Percentiles rank a stretch among this genome's conserved stretches.
These are phyloP conservation scores for Colletotrichum spaethianum DNA, from an alignment of 2,329 filamentous ascomycete genomes.

Conservation along the genomic window DNA sequence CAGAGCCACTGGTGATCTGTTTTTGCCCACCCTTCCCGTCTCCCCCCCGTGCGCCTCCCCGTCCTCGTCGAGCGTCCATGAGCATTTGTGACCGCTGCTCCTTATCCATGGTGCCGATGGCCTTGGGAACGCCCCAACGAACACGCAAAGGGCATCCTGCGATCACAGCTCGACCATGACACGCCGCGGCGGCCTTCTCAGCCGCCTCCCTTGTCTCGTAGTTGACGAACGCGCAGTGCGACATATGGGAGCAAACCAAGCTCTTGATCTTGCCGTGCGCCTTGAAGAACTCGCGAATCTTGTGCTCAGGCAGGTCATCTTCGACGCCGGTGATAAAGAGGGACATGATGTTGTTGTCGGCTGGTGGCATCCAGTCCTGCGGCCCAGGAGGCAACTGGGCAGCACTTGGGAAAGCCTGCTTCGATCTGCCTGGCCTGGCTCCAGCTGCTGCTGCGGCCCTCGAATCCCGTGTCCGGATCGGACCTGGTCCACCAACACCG, in stretches of 20 bases:
- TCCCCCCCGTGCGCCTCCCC: slow-evolving; percentile 52
- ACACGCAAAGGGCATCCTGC: slow-evolving; percentile 91
- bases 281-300: slow-evolving; percentile 91
- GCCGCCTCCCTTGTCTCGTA: slow-evolving; percentile 88
- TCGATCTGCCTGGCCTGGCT: slow-evolving; percentile 63
- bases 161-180: slow-evolving; percentile 90
- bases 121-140: slow-evolving; percentile 93
- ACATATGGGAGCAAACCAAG: slow-evolving; percentile 95
- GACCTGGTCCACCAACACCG: slow-evolving; percentile 76
- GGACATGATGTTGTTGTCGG: slow-evolving; percentile 89
- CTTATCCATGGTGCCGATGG: slow-evolving; percentile 90
- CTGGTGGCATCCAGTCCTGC: slow-evolving; percentile 88
- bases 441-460: slow-evolving; percentile 66
- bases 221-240: slow-evolving; percentile 97
- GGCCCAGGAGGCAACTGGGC: slow-evolving; percentile 84
- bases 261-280: slow-evolving; percentile 92
- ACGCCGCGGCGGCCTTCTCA: slow-evolving; percentile 86
- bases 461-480: slow-evolving; percentile 82
- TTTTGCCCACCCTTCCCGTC: slow-evolving; percentile 38
- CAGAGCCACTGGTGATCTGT: slow-evolving; percentile 27
- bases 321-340: slow-evolving; percentile 96
- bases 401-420: slow-evolving; percentile 76
- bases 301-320: slow-evolving; percentile 94
- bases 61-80: slow-evolving; percentile 73
- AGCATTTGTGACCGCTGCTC: slow-evolving; percentile 88